Base-by-base conservation (phyloP, 768 basidiomycete genomes). In the Lentinus tigrinus region DNA sequence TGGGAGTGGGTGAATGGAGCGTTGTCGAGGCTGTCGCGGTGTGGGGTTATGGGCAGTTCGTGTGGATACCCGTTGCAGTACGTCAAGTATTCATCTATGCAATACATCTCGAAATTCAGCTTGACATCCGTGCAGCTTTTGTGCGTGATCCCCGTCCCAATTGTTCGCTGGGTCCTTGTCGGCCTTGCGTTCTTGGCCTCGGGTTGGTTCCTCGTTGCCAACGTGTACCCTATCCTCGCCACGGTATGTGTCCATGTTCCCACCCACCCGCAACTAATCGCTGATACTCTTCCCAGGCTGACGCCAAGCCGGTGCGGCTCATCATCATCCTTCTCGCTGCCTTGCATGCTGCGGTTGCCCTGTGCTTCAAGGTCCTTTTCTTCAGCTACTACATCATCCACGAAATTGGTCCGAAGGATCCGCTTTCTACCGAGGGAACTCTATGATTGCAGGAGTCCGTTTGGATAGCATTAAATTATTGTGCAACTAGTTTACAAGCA, bases 1-100 rank as follows among this genome's bases (percentile, higher is more conserved):
- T 95, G 9, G 94, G 93, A 5, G 88, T 95, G 0, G 88, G 89
- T 1, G 93, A 94, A 65, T 97, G 96, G 89, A 85, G 88, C 47
- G 77, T 96, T 3, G 83, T 91, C 4, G 95, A 98, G 69, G 89
- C 89, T 0, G 72, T 93, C 21, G 81, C 88, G 13, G 72, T 92
- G 10, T 93, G 89, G 88, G 90, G 90, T 0, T 93, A 93, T 68
- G 84, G 77, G 10, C 83, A 88, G 67, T 93, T 93, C 59, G 83
- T 91, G 3, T 94, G 93, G 93, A 92, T 95, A 59, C 89, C 93
- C 10, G 87, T 92, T 40, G 82, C 93, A 38, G 91, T 93, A 56
- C 59, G 88, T 75, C 14, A 10, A 3, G 47, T 34, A 28, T 6
- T 14, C 39, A 9, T 23, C 60, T 21, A 3, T 8, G 10, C 37